phyloP scores from a whole-genome alignment of 2,329 filamentous ascomycete species.

The Ascochyta lentis region DNA sequence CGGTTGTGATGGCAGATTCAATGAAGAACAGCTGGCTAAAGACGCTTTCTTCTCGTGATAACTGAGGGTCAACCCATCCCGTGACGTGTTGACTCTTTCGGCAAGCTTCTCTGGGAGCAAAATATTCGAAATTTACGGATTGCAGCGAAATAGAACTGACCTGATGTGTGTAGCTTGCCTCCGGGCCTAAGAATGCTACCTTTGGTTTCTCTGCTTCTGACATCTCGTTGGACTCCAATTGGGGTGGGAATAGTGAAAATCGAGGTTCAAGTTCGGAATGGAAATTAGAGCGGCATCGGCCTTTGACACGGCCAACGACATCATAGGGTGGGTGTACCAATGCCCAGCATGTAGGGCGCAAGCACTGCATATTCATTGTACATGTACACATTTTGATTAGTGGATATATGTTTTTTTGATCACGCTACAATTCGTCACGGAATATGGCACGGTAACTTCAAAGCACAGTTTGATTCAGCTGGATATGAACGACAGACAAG shows the following conservation, averaged over 20 bases:
- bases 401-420: neutral
- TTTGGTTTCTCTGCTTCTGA: slow-evolving; percentile 26
- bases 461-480: slow-evolving; percentile 35
- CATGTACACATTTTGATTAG: neutral
- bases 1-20: too few relatives aligned
- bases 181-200: slow-evolving; percentile 68
- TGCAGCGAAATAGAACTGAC: slow-evolving; percentile 48
- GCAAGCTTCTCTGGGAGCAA: neutral
- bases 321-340: slow-evolving; percentile 9
- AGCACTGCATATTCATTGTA: neutral
- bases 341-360: slow-evolving; percentile 7
- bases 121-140: neutral
- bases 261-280: slow-evolving; percentile 7
- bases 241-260: neutral
- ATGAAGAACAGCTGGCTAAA: too few relatives aligned
- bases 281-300: slow-evolving; percentile 20
- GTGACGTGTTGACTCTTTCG: slow-evolving; percentile 5
- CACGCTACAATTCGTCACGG: neutral
- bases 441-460: neutral
- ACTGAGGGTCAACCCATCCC: neutral
- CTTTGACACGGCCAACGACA: slow-evolving; percentile 12
- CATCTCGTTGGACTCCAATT: slow-evolving; percentile 16
- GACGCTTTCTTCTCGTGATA: neutral
- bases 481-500: slow-evolving; percentile 38
- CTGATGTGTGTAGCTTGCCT: slow-evolving; percentile 74